Evolutionary conservation across 1,284 basidiomycete genomes (phyloP).

Genomic region (Irpex sp.): DNA sequence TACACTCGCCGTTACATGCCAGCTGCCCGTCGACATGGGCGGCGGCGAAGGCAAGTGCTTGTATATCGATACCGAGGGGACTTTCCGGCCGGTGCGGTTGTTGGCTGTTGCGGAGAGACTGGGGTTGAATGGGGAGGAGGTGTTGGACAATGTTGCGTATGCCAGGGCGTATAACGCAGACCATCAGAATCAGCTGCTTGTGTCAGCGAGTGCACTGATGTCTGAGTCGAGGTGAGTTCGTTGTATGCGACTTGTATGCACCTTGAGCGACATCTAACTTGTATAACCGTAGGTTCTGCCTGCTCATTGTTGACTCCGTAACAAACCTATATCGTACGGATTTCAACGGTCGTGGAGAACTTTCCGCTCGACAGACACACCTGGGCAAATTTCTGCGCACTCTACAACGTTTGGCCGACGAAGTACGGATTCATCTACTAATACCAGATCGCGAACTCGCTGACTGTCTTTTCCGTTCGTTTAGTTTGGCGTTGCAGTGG

Average conservation of each 20-base stretch:
- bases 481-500: slow-evolving; percentile 96
- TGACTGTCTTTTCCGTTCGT: slow-evolving; percentile 1
- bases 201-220: slow-evolving; percentile 95
- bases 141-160: slow-evolving; percentile 98
- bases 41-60: slow-evolving; percentile 99
- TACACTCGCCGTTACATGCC: slow-evolving; percentile 96
- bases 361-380: slow-evolving; percentile 94
- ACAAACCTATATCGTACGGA: slow-evolving; percentile 97
- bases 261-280: not conserved
- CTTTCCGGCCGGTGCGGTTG: slow-evolving; percentile 94
- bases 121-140: slow-evolving; percentile 95
- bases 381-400: slow-evolving; percentile 96
- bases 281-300: slow-evolving; percentile 71
- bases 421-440: slow-evolving; percentile 50
- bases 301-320: slow-evolving; percentile 96
- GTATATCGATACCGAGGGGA: slow-evolving; percentile 99
- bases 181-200: slow-evolving; percentile 90
- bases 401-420: slow-evolving; percentile 91
- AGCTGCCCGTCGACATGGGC: slow-evolving; percentile 96
- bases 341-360: slow-evolving; percentile 93
- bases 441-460: not conserved
- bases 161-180: slow-evolving; percentile 99
- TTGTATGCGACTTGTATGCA: slow-evolving; percentile 15
- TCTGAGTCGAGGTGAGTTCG: slow-evolving; percentile 82
- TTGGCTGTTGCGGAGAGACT: slow-evolving; percentile 94